phyloP scores from a whole-genome alignment of 2,329 filamentous ascomycete species.

The Apiospora sp. region DNA sequence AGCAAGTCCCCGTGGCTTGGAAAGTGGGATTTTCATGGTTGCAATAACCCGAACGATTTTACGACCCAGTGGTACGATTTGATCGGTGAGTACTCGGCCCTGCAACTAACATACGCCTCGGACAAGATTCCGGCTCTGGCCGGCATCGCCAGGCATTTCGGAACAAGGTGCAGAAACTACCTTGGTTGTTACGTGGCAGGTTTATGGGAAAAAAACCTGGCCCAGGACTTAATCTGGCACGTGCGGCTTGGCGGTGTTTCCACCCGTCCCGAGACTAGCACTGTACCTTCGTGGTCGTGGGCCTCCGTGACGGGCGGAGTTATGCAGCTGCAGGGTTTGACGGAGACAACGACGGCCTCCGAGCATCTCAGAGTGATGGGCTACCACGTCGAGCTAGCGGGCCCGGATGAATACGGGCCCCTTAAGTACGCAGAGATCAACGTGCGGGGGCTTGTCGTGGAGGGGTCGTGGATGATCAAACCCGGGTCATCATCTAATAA shows the following conservation, averaged over 20 bases:
- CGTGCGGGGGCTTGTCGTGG: not conserved
- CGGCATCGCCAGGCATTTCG: not conserved
- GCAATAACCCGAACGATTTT: too few species aligned
- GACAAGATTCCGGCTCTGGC: not conserved
- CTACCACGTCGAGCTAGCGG: not conserved
- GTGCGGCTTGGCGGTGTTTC: fast-evolving
- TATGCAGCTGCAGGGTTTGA: not conserved
- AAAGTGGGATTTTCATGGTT: too few species aligned
- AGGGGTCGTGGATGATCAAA: not conserved
- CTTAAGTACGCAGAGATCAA: not conserved
- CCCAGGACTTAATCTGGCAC: not conserved
- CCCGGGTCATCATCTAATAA: not conserved
- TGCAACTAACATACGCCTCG: not conserved
- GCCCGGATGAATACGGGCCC: not conserved
- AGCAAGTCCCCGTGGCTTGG: not conserved
- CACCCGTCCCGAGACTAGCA: not conserved
- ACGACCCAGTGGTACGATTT: not conserved
- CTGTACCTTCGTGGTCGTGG: constrained; percentile 22
- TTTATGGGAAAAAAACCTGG: not conserved
- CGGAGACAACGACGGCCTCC: too few species aligned
- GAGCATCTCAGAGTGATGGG: not conserved
- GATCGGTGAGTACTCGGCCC: not conserved
- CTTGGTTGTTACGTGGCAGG: not conserved
- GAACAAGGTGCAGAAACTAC: not conserved
- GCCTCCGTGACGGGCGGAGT: not conserved